phyloP scores from a whole-genome alignment of 345 rosid genomes.

The Physaria fendleri region DNA sequence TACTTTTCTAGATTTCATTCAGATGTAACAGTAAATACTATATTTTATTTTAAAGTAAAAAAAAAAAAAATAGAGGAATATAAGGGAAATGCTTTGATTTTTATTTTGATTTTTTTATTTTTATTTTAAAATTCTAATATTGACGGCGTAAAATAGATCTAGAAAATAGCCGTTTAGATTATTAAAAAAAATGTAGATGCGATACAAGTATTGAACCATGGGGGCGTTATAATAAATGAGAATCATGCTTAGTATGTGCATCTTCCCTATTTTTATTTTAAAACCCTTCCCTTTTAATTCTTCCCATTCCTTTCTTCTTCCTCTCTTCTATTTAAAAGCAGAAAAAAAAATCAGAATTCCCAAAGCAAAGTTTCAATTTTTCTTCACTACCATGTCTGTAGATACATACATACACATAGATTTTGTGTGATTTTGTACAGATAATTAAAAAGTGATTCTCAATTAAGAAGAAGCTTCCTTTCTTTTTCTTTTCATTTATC shows the following conservation, averaged over 20 bases:
- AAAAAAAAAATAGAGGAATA: too few relatives aligned
- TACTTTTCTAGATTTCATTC: too few relatives aligned
- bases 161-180: conserved; percentile 2
- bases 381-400: conserved; percentile 3
- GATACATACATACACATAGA: conserved; percentile 14
- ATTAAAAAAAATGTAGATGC: conserved; percentile 8
- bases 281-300: conserved; percentile 13
- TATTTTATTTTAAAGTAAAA: too few relatives aligned
- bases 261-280: conserved; percentile 15
- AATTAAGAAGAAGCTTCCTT: conserved; percentile 2
- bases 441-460: neutral
- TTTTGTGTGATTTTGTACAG: conserved; percentile 1
- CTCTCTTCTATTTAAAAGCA: neutral
- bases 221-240: conserved; percentile 21
- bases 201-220: conserved; percentile 15
- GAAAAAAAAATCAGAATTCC: neutral
- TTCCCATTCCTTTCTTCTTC: neutral
- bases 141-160: neutral
- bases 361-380: conserved; percentile 15
- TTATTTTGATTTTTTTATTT: too few relatives aligned
- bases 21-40: too few relatives aligned
- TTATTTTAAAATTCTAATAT: neutral
- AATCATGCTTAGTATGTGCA: conserved; percentile 31
- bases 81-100: too few relatives aligned
- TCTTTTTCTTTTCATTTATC: neutral